Conservation (phyloP, 148 eudicot genomes). For the Amaranthus palmeri region DNA sequence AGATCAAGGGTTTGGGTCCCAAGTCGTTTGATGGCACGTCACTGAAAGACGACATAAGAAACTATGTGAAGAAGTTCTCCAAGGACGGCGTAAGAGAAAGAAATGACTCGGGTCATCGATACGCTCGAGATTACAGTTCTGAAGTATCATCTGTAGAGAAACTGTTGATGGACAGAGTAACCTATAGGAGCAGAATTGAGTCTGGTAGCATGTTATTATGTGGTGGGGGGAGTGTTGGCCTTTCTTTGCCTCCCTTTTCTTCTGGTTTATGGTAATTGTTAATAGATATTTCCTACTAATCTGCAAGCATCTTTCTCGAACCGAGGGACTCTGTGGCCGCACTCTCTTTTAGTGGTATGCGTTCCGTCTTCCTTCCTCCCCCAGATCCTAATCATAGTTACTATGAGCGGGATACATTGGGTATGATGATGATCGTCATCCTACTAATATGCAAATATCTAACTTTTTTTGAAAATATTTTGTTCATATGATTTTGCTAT, state of each 20-base stretch:
- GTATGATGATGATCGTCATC: no score
- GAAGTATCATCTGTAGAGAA: slow-evolving; percentile 28
- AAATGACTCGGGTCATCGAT: slow-evolving; percentile 23
- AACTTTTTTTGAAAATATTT: no score
- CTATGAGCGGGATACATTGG: no score
- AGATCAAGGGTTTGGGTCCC: slow-evolving; percentile 23
- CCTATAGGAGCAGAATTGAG: slow-evolving; percentile 54
- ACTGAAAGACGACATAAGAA: slow-evolving; percentile 47
- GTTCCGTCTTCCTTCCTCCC: no score
- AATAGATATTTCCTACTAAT: not conserved
- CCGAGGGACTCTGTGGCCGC: no score
- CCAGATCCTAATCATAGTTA: no score
- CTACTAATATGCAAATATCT: no score
- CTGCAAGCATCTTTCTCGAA: not conserved
- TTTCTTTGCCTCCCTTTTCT: slow-evolving; percentile 34
- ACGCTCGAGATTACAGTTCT: slow-evolving; percentile 29
- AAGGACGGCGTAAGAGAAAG: slow-evolving; percentile 33
- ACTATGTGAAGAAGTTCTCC: slow-evolving; percentile 43
- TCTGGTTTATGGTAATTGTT: slow-evolving; percentile 13
- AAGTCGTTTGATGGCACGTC: slow-evolving; percentile 27
- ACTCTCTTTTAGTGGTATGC: no score
- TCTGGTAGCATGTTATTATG: slow-evolving; percentile 78
- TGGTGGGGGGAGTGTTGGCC: slow-evolving; percentile 35
- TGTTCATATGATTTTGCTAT: no score
- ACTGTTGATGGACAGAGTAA: slow-evolving; percentile 50